phyloP scores from a whole-genome alignment of 2,329 filamentous ascomycete species.

The Esteya vermicola region DNA sequence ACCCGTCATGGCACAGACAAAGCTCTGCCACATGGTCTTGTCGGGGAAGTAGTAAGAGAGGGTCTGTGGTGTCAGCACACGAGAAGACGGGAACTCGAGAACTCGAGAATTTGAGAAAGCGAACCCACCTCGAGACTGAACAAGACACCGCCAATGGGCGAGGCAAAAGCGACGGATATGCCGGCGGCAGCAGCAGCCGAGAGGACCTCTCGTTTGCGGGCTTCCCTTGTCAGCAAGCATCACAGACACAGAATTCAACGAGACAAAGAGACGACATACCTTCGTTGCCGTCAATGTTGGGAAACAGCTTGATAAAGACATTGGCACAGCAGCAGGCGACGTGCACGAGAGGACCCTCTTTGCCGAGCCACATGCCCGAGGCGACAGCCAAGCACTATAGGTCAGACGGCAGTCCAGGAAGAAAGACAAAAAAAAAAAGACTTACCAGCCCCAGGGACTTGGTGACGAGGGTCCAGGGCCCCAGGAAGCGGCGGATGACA shows the following conservation, averaged over 20 bases:
- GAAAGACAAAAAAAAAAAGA: slow-evolving; percentile 2
- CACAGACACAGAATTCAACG: too few relatives aligned
- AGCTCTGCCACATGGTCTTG: slow-evolving; percentile 99
- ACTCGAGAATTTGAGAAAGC: too few relatives aligned
- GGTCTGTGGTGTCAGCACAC: slow-evolving; percentile 36
- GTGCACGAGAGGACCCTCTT: slow-evolving; percentile 90
- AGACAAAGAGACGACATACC: slow-evolving; percentile 27
- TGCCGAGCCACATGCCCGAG: slow-evolving; percentile 91
- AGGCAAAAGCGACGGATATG: slow-evolving; percentile 87
- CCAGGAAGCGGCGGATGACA: slow-evolving; percentile 76
- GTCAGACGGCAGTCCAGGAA: slow-evolving; percentile 11
- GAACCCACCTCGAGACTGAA: slow-evolving; percentile 72
- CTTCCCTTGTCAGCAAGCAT: slow-evolving; percentile 26
- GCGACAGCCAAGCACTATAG: slow-evolving; percentile 74
- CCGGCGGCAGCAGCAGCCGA: slow-evolving; percentile 86
- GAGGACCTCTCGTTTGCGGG: slow-evolving; percentile 82
- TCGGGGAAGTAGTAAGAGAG: slow-evolving; percentile 96
- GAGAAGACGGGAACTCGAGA: too few relatives aligned
- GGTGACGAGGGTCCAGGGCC: slow-evolving; percentile 74
- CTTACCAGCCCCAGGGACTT: slow-evolving; percentile 78
- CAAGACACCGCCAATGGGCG: slow-evolving; percentile 83
- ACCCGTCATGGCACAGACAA: slow-evolving; percentile 98
- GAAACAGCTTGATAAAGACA: slow-evolving; percentile 80
- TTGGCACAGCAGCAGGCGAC: slow-evolving; percentile 95
- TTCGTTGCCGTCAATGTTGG: slow-evolving; percentile 73